A percentile compares a stretch with the other conserved stretches of the same genome.
Conservation (phyloP, 2,329 filamentous ascomycete genomes). For the Monilinia fructigena region DNA sequence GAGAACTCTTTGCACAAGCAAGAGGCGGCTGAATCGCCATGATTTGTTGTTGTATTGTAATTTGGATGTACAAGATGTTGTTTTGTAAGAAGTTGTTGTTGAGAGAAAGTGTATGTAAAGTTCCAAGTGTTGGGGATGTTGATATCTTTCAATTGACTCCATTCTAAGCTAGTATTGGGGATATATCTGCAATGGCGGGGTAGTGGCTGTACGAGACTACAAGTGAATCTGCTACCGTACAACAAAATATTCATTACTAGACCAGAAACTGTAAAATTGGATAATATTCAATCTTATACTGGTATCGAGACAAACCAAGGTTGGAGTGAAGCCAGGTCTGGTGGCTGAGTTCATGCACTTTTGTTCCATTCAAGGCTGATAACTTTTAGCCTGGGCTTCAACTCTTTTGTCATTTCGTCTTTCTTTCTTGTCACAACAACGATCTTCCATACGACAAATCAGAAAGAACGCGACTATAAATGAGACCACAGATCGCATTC, state of each 20-base stretch:
- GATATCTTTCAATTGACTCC: neutral
- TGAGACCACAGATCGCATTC: no score
- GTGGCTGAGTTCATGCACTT: rapidly evolving
- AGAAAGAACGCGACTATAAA: no score
- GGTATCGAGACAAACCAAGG: neutral
- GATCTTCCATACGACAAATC: no score
- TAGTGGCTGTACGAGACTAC: neutral
- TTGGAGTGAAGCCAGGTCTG: neutral
- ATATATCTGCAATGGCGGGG: neutral
- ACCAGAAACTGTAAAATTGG: neutral
- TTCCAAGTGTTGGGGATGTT: neutral
- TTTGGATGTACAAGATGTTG: no score
- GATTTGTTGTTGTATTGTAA: neutral
- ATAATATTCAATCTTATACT: rapidly evolving
- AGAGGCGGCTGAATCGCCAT: neutral
- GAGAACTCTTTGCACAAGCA: neutral
- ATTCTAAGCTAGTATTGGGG: neutral
- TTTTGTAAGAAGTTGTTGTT: neutral
- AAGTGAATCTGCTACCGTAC: neutral
- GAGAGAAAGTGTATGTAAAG: neutral
- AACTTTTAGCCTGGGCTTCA: no score
- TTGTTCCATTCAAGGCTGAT: no score
- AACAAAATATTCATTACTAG: no score
- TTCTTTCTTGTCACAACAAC: no score
- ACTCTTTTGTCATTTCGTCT: no score